Conservation (phyloP, 306 rosid genomes). For the Begonia peltatifolia region DNA sequence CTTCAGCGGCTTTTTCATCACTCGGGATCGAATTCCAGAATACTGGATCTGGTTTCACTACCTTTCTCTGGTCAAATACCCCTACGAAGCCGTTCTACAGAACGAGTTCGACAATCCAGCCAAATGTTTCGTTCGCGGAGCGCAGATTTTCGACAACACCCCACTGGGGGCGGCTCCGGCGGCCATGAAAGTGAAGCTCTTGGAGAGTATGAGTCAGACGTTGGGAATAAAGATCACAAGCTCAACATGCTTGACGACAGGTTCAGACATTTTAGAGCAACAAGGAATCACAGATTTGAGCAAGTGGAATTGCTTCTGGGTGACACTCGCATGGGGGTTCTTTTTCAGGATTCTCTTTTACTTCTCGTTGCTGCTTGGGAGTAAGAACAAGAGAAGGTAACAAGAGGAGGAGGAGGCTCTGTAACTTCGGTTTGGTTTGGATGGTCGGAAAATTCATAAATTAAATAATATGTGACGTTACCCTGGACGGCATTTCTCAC, state of each 20-base stretch:
- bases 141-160: constrained; percentile 69
- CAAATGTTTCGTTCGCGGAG: constrained; percentile 67
- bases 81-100: constrained; percentile 65
- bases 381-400: constrained; percentile 85
- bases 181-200: constrained; percentile 36
- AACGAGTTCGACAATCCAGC: constrained; percentile 45
- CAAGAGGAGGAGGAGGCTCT: background rate
- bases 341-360: constrained; percentile 81
- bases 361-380: constrained; percentile 49
- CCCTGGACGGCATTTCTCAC: no score
- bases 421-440: background rate
- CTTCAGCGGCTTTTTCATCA: constrained; percentile 89
- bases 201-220: constrained; percentile 47
- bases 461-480: no score
- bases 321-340: constrained; percentile 92
- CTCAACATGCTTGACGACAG: constrained; percentile 75
- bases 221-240: constrained; percentile 44
- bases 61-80: constrained; percentile 68
- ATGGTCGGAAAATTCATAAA: background rate
- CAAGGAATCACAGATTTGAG: constrained; percentile 57
- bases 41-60: constrained; percentile 98
- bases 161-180: constrained; percentile 42
- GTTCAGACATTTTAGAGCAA: constrained; percentile 48
- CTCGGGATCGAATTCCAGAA: constrained; percentile 54
- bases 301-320: constrained; percentile 75